Percentiles rank a stretch among this genome's conserved stretches.
Conservation (phyloP, 306 rosid species). For the Prunus davidiana region DNA sequence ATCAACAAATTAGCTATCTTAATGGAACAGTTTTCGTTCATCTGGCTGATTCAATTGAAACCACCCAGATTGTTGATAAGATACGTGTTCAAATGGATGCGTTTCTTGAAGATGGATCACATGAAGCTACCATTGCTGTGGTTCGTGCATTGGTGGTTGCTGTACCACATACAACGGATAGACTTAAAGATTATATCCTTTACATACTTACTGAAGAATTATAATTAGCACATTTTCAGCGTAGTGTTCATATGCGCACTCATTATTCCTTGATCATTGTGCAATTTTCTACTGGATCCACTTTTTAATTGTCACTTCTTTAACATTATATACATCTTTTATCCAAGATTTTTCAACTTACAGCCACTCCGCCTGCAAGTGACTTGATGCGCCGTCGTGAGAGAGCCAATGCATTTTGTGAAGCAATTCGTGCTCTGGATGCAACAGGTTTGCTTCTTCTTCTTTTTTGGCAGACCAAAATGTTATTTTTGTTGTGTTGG, state of each 20-base stretch:
- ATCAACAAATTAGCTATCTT: constrained; percentile 13
- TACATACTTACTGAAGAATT: constrained; percentile 10
- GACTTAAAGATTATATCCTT: constrained; percentile 97
- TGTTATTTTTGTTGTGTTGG: neutral
- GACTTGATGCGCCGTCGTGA: constrained; percentile 64
- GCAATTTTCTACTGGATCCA: constrained; percentile 1
- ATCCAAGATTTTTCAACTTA: constrained; percentile 90
- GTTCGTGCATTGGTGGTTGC: constrained; percentile 90
- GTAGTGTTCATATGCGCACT: constrained; percentile 3
- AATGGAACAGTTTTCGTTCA: constrained; percentile 18
- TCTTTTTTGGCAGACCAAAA: neutral
- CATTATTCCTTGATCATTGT: constrained; percentile 6
- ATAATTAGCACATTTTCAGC: neutral
- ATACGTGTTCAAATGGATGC: constrained; percentile 99
- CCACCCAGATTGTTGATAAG: constrained; percentile 85
- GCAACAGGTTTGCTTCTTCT: constrained; percentile 61
- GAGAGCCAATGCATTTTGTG: constrained; percentile 81
- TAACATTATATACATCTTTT: constrained; percentile 77
- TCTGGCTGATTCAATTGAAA: constrained; percentile 26
- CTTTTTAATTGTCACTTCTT: constrained; percentile 36
- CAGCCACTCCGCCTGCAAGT: constrained; percentile 52
- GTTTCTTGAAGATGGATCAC: constrained; percentile 97
- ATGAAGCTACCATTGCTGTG: constrained; percentile 88
- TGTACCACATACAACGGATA: constrained; percentile 87
- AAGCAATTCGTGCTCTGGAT: constrained; percentile 96